Conservation (phyloP, 208 protist species). For the Acanthamoeba quina region DNA sequence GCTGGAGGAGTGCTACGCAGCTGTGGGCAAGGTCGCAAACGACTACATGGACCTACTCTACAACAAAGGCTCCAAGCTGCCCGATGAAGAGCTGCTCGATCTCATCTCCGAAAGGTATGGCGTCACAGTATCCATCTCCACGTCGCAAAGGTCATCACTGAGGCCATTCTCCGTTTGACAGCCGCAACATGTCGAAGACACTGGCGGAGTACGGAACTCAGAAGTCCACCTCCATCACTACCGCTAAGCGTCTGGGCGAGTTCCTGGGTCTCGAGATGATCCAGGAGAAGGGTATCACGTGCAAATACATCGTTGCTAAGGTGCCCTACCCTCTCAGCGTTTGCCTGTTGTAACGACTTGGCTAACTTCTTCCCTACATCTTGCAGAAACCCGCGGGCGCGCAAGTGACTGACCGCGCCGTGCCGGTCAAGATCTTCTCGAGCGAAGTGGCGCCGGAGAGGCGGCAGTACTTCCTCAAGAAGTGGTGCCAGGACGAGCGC, state of each 20-base stretch:
- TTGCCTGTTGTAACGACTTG: background rate
- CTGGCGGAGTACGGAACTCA: conserved; percentile 98
- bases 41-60: conserved; percentile 97
- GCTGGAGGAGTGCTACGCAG: conserved; percentile 96
- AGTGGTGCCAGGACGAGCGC: conserved; percentile 94
- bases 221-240: conserved; percentile 99
- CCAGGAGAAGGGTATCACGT: conserved; percentile 97
- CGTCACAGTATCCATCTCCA: background rate
- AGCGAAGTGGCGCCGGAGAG: conserved; percentile 92
- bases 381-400: conserved; percentile 92
- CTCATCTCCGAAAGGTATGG: conserved; percentile 97
- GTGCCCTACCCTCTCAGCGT: conserved; percentile 36
- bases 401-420: conserved; percentile 97
- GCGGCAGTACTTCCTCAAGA: conserved; percentile 94
- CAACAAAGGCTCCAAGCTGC: conserved; percentile 89
- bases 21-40: conserved; percentile 97
- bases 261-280: conserved; percentile 98
- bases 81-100: conserved; percentile 97
- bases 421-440: conserved; percentile 98
- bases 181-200: conserved; percentile 96
- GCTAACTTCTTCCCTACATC: background rate
- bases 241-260: conserved; percentile 97
- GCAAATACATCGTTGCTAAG: conserved; percentile 98
- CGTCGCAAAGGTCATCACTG: background rate
- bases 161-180: background rate